Conservation (phyloP, 2,329 filamentous ascomycete species). For the Sarocladium kiliense region DNA sequence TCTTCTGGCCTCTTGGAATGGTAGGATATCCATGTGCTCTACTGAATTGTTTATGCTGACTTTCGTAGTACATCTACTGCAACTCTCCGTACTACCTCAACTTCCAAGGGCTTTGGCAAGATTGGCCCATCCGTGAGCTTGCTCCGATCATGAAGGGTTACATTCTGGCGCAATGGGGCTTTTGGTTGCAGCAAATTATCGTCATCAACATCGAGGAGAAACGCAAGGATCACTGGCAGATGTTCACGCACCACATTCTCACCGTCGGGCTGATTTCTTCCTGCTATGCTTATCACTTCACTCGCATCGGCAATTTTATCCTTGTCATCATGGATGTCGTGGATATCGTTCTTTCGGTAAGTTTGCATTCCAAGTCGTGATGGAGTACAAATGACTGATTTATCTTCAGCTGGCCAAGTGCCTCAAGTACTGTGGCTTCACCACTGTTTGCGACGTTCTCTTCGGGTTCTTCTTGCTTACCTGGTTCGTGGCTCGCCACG, state of each 20-base stretch:
- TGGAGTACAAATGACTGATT: too few relatives aligned
- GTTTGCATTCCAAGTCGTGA: conserved; percentile 20
- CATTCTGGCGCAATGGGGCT: conserved; percentile 82
- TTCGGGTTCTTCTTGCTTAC: conserved; percentile 82
- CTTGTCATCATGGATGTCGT: conserved; percentile 91
- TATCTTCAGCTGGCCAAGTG: conserved; percentile 86
- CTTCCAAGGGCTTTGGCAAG: conserved; percentile 72
- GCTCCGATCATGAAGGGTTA: conserved; percentile 77
- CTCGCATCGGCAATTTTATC: conserved; percentile 82
- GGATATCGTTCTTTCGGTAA: conserved; percentile 80
- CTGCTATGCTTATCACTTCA: conserved; percentile 83
- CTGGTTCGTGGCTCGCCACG: conserved; percentile 81
- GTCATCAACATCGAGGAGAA: conserved; percentile 93
- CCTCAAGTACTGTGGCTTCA: conserved; percentile 81
- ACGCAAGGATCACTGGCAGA: conserved; percentile 92
- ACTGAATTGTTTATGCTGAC: background rate
- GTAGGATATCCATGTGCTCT: conserved; percentile 46
- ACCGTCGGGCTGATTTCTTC: conserved; percentile 75
- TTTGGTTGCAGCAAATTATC: conserved; percentile 91
- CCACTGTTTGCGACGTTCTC: conserved; percentile 69
- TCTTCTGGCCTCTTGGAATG: conserved; percentile 80
- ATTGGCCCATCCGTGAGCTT: conserved; percentile 77
- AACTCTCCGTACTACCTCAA: conserved; percentile 75
- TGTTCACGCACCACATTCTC: conserved; percentile 92
- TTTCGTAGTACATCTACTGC: conserved; percentile 68